phyloP scores from a whole-genome alignment of 768 basidiomycete species.

The Collybia mongolica region DNA sequence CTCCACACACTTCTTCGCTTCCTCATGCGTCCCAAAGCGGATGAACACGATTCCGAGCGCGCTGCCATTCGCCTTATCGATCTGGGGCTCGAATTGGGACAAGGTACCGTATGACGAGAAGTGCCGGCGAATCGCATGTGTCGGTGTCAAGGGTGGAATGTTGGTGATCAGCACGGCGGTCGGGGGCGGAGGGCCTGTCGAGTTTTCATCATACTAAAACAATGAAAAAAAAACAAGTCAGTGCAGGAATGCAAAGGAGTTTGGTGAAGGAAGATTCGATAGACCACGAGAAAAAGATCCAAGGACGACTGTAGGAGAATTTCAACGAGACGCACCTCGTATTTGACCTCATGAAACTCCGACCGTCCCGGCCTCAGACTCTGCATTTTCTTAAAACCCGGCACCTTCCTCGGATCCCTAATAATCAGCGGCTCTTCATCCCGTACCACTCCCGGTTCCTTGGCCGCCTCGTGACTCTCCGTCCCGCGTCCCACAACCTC shows the following conservation, averaged over 20 bases:
- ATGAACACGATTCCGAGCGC: conserved; percentile 82
- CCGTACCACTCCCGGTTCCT: conserved; percentile 21
- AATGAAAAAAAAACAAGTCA: conserved; percentile 7
- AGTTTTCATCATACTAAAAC: conserved; percentile 71
- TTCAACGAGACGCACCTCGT: conserved; percentile 44
- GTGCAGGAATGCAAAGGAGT: neutral
- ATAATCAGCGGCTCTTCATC: conserved; percentile 30
- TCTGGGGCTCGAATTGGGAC: conserved; percentile 69
- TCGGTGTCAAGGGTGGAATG: conserved; percentile 71
- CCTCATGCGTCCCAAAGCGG: conserved; percentile 60
- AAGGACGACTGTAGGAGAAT: neutral
- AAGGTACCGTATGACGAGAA: conserved; percentile 65
- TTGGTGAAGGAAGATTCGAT: neutral
- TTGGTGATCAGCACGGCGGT: conserved; percentile 70
- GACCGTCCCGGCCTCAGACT: conserved; percentile 19
- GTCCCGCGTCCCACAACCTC: conserved; percentile 34
- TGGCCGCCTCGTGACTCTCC: conserved; percentile 2
- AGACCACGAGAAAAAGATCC: neutral
- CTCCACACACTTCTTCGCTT: conserved; percentile 66
- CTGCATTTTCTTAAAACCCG: conserved; percentile 15
- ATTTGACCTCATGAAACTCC: conserved; percentile 45
- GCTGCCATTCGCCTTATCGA: conserved; percentile 77
- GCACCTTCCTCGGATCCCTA: conserved; percentile 52
- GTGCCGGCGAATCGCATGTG: conserved; percentile 60
- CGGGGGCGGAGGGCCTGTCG: conserved; percentile 71